Conservation (phyloP, 305 asterid species). For the Euphrasia arctica region DNA sequence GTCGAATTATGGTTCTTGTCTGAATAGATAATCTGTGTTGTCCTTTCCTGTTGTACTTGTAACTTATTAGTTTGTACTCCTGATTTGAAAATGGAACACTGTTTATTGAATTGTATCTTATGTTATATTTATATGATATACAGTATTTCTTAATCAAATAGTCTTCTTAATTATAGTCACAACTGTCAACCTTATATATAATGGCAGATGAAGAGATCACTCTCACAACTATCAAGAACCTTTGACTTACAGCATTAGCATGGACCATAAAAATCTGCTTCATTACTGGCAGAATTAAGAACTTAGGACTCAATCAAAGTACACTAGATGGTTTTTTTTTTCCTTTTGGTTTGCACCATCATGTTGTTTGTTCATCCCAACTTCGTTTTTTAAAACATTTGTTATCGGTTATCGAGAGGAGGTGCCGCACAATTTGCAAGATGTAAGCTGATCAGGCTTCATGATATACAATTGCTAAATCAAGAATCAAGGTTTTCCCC, state of each 20-base stretch:
- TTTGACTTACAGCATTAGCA: slow-evolving; percentile 30
- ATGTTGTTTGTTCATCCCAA: slow-evolving; percentile 12
- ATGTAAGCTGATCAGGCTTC: background rate
- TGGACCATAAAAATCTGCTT: slow-evolving; percentile 33
- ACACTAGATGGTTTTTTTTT: background rate
- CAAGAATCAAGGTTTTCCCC: slow-evolving; percentile 34
- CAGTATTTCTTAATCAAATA: too few relatives aligned
- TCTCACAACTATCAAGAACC: slow-evolving; percentile 4
- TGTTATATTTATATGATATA: too few relatives aligned
- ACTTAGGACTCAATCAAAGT: slow-evolving; percentile 25
- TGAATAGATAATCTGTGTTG: background rate
- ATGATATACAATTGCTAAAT: slow-evolving; percentile 22
- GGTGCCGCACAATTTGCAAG: slow-evolving; percentile 28
- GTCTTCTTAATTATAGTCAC: too few relatives aligned
- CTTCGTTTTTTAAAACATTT: background rate
- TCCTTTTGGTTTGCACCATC: background rate
- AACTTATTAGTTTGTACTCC: background rate
- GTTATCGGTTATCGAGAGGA: slow-evolving; percentile 19
- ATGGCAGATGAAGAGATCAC: too few relatives aligned
- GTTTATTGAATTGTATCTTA: background rate
- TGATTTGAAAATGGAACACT: too few relatives aligned
- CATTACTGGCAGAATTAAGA: background rate
- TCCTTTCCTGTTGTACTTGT: background rate
- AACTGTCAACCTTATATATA: background rate
- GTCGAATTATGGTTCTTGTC: slow-evolving; percentile 22